Evolutionary conservation across 2,329 filamentous ascomycete genomes (phyloP), one percentile per base, ranked within the genome.

Genomic region (Moelleriella libera): DNA sequence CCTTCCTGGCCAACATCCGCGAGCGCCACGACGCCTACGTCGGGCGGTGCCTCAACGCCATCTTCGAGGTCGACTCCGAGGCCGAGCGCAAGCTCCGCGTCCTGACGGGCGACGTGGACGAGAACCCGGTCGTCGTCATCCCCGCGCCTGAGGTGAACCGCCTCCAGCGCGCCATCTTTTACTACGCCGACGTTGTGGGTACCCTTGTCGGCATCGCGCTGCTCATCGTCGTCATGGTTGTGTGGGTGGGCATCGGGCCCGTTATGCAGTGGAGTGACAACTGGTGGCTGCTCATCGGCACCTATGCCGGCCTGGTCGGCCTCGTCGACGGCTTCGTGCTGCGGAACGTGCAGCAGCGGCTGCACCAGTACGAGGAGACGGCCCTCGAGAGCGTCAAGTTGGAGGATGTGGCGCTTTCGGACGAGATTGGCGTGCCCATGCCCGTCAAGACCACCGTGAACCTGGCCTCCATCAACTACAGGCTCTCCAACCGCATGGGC

Each of bases 281-380:
- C 54, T 72, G 69, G 69, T 70, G 66, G 63, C 61, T 71, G 0
- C 60, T 71, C 12, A 70, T 71, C 44, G 69, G 69, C 10, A 71
- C 68, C 0, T 72, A 70, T 51, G 67, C 69, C 0, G 68, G 69
- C 2, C 59, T 72, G 5, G 59, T 71, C 43, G 68, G 69, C 2
- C 60, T 70, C 45, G 59, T 66, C 32, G 68, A 71, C 51, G 64
- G 65, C 30, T 71, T 71, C 49, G 60, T 71, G 11, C 60, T 71
- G 10, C 65, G 66, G 37, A 70, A 71, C 47, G 58, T 71, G 10
- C 64, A 70, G 45, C 51, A 54, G 48, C 57, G 59, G 4, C 45
- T 55, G 8, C 42, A 49, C 30, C 42, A 50, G 45, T 55, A 55
- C 47, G 54, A 53, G 14, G 49, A 51, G 12, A 44, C 41, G 6